Evolutionary conservation across 2,329 filamentous ascomycete species (phyloP).

Genomic region (Verticillium longisporum): DNA sequence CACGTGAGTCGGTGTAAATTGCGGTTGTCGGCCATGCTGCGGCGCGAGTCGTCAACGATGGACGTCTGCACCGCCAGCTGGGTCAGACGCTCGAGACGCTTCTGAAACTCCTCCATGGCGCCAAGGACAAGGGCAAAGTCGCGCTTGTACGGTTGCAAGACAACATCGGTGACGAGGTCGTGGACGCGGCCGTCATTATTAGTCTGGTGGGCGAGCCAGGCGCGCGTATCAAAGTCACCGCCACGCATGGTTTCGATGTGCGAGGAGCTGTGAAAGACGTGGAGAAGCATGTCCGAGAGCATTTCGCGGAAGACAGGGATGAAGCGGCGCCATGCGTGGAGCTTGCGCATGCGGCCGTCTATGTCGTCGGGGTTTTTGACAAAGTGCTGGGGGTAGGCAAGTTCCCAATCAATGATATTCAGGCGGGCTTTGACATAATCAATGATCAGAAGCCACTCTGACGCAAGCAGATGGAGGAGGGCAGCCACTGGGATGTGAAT

Average conservation of each 20-base stretch:
- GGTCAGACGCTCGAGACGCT: slow-evolving; percentile 23
- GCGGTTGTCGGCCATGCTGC: slow-evolving; percentile 19
- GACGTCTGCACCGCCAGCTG: slow-evolving; percentile 22
- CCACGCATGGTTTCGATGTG: slow-evolving; percentile 1
- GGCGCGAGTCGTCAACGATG: slow-evolving; percentile 19
- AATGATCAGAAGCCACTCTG: slow-evolving; percentile 18
- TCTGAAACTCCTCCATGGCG: slow-evolving; percentile 22
- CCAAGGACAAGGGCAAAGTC: slow-evolving; percentile 17
- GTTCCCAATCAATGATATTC: slow-evolving; percentile 18
- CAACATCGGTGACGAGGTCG: neutral
- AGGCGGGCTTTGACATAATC: slow-evolving; percentile 21
- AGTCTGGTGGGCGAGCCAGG: neutral
- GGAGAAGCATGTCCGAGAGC: slow-evolving; percentile 15
- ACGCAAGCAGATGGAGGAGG: slow-evolving; percentile 16
- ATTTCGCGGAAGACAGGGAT: slow-evolving; percentile 19
- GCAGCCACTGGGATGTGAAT: slow-evolving; percentile 13
- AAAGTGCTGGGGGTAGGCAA: slow-evolving; percentile 16
- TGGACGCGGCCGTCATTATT: neutral
- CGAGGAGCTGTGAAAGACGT: slow-evolving; percentile 8
- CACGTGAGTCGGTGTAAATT: slow-evolving; percentile 24
- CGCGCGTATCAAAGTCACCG: neutral
- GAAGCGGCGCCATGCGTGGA: slow-evolving; percentile 17
- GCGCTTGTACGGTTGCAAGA: slow-evolving; percentile 8
- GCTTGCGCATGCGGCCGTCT: slow-evolving; percentile 14
- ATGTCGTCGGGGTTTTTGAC: slow-evolving; percentile 12